These are phyloP conservation scores for Spathaspora passalidarum DNA, from an alignment of 805 yeast genomes.

Conservation along the genomic window DNA sequence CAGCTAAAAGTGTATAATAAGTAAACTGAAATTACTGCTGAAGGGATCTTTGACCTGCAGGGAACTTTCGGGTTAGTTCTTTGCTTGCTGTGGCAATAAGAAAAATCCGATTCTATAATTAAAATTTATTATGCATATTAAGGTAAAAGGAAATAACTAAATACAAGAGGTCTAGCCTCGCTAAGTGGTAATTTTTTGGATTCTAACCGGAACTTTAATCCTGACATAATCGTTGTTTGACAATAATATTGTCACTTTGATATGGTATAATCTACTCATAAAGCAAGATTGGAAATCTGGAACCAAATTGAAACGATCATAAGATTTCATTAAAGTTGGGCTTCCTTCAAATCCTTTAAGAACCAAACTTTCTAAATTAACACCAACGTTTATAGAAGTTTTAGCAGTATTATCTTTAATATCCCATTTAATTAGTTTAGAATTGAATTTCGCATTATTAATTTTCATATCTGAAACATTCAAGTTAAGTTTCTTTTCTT, in stretches of 20 bases:
- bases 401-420: conserved; percentile 1
- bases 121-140: not conserved
- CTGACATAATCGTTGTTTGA: conserved; percentile 18
- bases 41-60: too few relatives aligned
- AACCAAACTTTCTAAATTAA: conserved; percentile 13
- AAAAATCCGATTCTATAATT: too few relatives aligned
- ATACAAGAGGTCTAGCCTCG: not conserved
- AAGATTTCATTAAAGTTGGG: conserved; percentile 8
- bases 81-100: too few relatives aligned
- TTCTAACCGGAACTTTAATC: conserved; percentile 28
- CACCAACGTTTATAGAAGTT: conserved; percentile 10
- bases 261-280: conserved; percentile 29
- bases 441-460: conserved; percentile 5
- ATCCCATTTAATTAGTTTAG: conserved; percentile 9
- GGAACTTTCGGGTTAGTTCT: too few relatives aligned
- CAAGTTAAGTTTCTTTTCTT: conserved; percentile 25
- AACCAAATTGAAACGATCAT: conserved; percentile 27
- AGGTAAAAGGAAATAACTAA: not conserved
- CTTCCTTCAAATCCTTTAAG: conserved; percentile 13
- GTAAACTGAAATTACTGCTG: too few relatives aligned
- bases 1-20: too few relatives aligned
- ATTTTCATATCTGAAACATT: conserved; percentile 15
- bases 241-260: conserved; percentile 18
- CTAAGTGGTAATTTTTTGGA: conserved; percentile 17
- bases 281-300: conserved; percentile 39